These are phyloP conservation scores for Pseudozyma sp. DNA, from an alignment of 1,284 basidiomycete genomes.

Conservation along the genomic window DNA sequence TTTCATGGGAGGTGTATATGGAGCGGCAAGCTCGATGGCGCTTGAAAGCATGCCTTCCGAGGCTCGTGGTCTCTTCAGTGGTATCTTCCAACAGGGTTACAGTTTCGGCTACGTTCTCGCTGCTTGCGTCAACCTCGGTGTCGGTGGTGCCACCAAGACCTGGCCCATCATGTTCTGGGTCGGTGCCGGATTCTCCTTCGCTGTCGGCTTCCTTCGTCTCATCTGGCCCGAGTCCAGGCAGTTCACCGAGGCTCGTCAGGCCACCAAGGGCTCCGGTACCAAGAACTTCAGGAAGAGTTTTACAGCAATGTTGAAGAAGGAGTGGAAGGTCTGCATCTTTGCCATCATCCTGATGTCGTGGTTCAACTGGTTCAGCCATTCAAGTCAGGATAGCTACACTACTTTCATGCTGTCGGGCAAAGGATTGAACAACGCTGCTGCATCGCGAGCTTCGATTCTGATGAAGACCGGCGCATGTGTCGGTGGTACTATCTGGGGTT, in stretches of 20 bases:
- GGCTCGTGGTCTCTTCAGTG: conserved; percentile 50
- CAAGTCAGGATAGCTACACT: conserved; percentile 46
- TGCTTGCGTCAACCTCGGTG: conserved; percentile 52
- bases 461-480: conserved; percentile 51
- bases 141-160: conserved; percentile 36
- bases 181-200: conserved; percentile 48
- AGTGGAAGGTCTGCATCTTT: conserved; percentile 44
- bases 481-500: conserved; percentile 55
- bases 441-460: conserved; percentile 51
- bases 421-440: conserved; percentile 35
- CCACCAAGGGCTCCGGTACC: conserved; percentile 38
- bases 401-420: conserved; percentile 54
- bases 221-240: conserved; percentile 57
- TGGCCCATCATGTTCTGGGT: conserved; percentile 59
- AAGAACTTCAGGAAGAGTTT: conserved; percentile 39
- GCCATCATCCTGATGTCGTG: conserved; percentile 36
- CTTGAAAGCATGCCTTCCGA: conserved; percentile 53
- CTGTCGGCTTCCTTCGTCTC: conserved; percentile 45
- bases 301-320: conserved; percentile 25
- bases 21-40: conserved; percentile 32
- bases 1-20: conserved; percentile 55
- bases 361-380: conserved; percentile 50
- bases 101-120: conserved; percentile 55
- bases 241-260: conserved; percentile 48
- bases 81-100: conserved; percentile 59